Base-by-base conservation (phyloP, 164 flowering plant species). In the Chimonanthus praecox region DNA sequence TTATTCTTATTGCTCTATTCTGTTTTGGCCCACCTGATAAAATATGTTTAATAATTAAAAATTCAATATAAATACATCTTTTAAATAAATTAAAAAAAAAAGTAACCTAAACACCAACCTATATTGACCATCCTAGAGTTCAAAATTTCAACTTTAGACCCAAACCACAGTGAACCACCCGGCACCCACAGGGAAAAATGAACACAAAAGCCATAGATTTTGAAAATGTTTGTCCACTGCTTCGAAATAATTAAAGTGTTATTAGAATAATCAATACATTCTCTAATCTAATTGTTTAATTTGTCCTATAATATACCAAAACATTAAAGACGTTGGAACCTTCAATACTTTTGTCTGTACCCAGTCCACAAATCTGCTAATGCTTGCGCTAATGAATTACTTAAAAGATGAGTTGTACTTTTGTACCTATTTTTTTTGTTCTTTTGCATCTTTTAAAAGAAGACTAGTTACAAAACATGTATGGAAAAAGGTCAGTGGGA, bases 1-100 rank as follows among this genome's bases (percentile, higher is more conserved):
- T 58, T 81, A 78, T 82, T 80, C 77, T 58, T 67, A 16, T 75
- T 78, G 76, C 79, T 85, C 81, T 82, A 69, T 83, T 82, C 84
- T 73, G 71, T 68, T 76, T 81, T 49, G 79, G 83, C 84, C 76
- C 78, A 84, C 73, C 67, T 66, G 71, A 78, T 33, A 33, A 33
- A 33, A 33, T 33, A 0, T 33, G 33, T 33, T 33, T 33, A 33
- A 33, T 33, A 33, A 33, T 33, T 33, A 33, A 33, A 33, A 33
- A 33, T 33, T 33, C 33, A 33, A 33, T 33, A 33, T 33, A 33
- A 33, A 33, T 33, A 33, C 33, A 33, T 33, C 33, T 33, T 33
- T 33, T 33, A 33, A 33, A 33, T 33, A 1, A 33, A 33, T 0
- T 1, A 33, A 33, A 33, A 33, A 0, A 21, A 33, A 33, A 33